Base-by-base conservation (phyloP, 768 basidiomycete genomes). In the Lactarius hengduanensis region DNA sequence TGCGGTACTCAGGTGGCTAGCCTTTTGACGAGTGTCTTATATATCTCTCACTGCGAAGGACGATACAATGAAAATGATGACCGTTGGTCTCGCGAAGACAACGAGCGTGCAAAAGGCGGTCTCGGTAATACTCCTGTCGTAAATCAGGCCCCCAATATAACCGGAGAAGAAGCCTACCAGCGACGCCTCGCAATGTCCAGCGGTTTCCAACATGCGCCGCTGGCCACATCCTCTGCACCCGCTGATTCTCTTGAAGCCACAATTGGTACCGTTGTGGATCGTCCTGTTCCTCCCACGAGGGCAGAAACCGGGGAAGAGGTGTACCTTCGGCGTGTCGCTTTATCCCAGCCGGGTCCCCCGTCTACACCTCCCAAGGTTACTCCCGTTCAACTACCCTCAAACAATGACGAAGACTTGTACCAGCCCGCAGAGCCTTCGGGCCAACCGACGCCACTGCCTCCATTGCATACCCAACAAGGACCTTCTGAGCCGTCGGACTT, bases 141-240 rank as follows among this genome's bases (percentile, higher is more conserved):
- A 10, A 66, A 57, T 15, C 65, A 75, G 2, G 41, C 82, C 20
- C 77, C 76, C 1, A 75, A 84, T 34, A 77, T 88, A 69, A 85
- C 86, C 3, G 91, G 90, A n/a, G 91, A 93, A 57, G 92, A 91
- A 72, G 90, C 88, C 1, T 92, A 86, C 72, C 86, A 87, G 70
- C 86, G 88, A 50, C 85, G 91, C 15, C 78, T 91, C 13, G 88
- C 87, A n/a, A 79, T 92, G 82, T 86, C 86, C 10, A 66, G 73
- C n/a, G 77, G 76, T 34, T 67, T 68, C 47, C 70, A 68, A n/a
- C 71, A 71, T 4, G 20, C 22, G 22, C 59, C 20, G 65, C 61
- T 43, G 43, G 63, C 16, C 40, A 68, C 22, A 34, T 60, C 16
- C 34, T 64, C 36, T 22, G 28, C 20, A 41, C 28, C 22, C 28